Conservation (phyloP, 202 grass and related monocot genomes). For the Schoenoplectus triqueter region DNA sequence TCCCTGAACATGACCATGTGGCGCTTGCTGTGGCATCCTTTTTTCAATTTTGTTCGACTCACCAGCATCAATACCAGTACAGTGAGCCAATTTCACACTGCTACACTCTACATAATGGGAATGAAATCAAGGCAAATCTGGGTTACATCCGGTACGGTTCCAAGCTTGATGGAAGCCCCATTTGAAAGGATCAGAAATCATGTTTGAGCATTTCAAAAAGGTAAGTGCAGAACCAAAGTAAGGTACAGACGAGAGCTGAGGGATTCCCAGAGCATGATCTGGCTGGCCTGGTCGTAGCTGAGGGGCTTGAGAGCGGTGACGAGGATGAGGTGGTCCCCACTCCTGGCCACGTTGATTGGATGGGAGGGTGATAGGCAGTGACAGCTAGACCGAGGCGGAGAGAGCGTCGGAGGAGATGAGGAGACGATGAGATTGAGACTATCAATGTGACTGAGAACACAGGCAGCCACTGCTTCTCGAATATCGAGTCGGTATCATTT, state of each 20-base stretch:
- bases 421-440: too few species aligned
- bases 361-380: too few species aligned
- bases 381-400: too few species aligned
- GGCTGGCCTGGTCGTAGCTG: constrained; percentile 68
- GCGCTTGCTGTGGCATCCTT: not conserved
- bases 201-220: not conserved
- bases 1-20: not conserved
- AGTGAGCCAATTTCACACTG: not conserved
- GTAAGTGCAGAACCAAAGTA: too few species aligned
- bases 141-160: not conserved
- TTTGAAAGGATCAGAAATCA: not conserved
- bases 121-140: not conserved
- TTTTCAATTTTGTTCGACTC: not conserved
- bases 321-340: constrained; percentile 77
- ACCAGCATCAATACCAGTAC: not conserved
- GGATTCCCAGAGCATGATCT: constrained; percentile 87
- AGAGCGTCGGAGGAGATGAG: too few species aligned
- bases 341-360: constrained; percentile 52
- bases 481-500: too few species aligned
- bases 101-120: not conserved
- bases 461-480: too few species aligned
- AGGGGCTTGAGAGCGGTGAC: constrained; percentile 73
- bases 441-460: too few species aligned
- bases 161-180: not conserved
- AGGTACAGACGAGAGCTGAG: constrained; percentile 59